Evolutionary conservation across 2,329 filamentous ascomycete genomes (phyloP).

Genomic region (Zymoseptoria passerinii): DNA sequence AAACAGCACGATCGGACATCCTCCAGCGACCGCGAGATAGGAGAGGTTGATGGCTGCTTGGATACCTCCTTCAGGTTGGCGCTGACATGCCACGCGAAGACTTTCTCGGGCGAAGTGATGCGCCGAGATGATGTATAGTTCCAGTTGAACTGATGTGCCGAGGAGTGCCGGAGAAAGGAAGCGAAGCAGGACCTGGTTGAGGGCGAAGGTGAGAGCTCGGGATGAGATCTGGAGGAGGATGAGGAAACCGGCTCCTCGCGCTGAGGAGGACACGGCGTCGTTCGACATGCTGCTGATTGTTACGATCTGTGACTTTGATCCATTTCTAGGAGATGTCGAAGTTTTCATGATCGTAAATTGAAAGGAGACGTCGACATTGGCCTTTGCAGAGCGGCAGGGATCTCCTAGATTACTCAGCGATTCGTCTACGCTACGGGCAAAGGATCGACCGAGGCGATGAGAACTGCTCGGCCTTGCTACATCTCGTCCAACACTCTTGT

Average conservation of each 20-base stretch:
- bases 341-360: not conserved
- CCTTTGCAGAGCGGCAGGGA: not conserved
- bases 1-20: conserved; percentile 46
- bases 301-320: not conserved
- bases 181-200: conserved; percentile 85
- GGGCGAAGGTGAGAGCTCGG: conserved; percentile 78
- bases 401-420: not conserved
- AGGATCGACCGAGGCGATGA: not conserved
- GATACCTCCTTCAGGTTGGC: conserved; percentile 45
- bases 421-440: not conserved
- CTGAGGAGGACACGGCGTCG: conserved; percentile 37
- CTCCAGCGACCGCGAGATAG: conserved; percentile 66
- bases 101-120: conserved; percentile 91
- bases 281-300: conserved; percentile 17
- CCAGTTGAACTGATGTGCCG: conserved; percentile 79
- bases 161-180: conserved; percentile 78
- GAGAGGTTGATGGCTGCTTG: conserved; percentile 85
- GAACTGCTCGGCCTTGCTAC: not conserved
- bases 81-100: conserved; percentile 81
- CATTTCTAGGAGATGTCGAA: not conserved
- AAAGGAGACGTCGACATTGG: not conserved
- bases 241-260: conserved; percentile 72
- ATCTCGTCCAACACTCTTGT: not conserved
- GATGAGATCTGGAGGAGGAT: conserved; percentile 82
- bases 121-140: conserved; percentile 87